A percentile compares a stretch with the other conserved stretches of the same genome.
Conservation (phyloP, 2,329 filamentous ascomycete genomes). For the Trichothecium sympodiale region DNA sequence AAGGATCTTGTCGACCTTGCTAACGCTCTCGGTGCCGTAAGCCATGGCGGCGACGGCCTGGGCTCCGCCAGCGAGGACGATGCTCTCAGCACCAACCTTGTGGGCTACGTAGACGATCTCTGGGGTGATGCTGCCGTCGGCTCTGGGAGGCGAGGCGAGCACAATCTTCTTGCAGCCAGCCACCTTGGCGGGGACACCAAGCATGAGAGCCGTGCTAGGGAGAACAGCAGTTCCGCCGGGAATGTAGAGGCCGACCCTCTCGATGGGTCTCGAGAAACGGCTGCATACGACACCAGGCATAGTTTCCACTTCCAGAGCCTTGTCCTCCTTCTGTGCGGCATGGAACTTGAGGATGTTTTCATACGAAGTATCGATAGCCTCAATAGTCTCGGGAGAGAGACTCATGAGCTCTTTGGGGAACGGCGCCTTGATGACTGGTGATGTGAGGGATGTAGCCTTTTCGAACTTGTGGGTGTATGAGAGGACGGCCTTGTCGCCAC, state of each 20-base stretch:
- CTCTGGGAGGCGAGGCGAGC: conserved; percentile 78
- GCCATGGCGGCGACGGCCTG: conserved; percentile 95
- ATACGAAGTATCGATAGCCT: conserved; percentile 88
- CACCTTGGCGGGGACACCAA: conserved; percentile 95
- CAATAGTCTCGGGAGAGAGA: conserved; percentile 68
- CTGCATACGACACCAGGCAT: conserved; percentile 97
- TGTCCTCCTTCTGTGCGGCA: conserved; percentile 75
- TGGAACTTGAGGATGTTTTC: conserved; percentile 95
- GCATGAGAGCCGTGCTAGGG: conserved; percentile 92
- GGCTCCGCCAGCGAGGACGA: conserved; percentile 88
- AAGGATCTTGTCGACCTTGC: conserved; percentile 97
- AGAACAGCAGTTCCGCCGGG: conserved; percentile 95
- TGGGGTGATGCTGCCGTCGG: conserved; percentile 83
- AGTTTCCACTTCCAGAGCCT: conserved; percentile 78
- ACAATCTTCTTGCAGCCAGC: conserved; percentile 94
- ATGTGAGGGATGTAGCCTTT: conserved; percentile 82
- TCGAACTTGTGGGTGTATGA: conserved; percentile 98
- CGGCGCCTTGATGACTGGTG: conserved; percentile 79
- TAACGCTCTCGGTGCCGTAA: conserved; percentile 88
- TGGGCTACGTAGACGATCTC: conserved; percentile 97
- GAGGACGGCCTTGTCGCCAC: conserved; percentile 79
- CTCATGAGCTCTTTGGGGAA: conserved; percentile 82
- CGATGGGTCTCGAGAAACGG: conserved; percentile 84
- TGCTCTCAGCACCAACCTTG: conserved; percentile 91
- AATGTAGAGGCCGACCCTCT: conserved; percentile 91